A percentile compares a stretch with the other conserved stretches of the same genome.
Evolutionary conservation across 1,284 basidiomycete genomes (phyloP).

Genomic region (Apiotrichum mycotoxinovorans): DNA sequence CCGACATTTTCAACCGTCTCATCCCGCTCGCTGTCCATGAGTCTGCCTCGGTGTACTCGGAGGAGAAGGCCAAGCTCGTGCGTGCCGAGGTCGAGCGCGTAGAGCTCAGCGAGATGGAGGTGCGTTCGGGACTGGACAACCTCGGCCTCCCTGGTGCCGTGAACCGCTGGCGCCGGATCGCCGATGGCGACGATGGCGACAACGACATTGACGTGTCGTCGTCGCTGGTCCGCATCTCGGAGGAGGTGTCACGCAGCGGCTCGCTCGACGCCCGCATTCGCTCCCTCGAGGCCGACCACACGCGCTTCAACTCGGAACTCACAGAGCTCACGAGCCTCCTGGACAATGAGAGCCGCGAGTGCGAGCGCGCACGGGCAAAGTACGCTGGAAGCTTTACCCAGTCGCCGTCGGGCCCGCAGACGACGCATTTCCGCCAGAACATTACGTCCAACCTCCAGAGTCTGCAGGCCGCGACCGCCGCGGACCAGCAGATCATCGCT

Average conservation of each 20-base stretch:
- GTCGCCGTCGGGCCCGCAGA: constrained; percentile 71
- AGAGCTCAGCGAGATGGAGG: constrained; percentile 77
- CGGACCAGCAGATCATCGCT: constrained; percentile 69
- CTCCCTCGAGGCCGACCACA: constrained; percentile 64
- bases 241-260: constrained; percentile 67
- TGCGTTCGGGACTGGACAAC: constrained; percentile 73
- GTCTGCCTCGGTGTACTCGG: constrained; percentile 91
- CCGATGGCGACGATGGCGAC: constrained; percentile 58
- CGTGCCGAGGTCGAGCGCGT: constrained; percentile 82
- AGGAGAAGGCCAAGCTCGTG: constrained; percentile 97
- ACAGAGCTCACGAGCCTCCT: constrained; percentile 62
- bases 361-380: constrained; percentile 75
- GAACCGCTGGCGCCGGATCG: constrained; percentile 70
- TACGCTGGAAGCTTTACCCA: constrained; percentile 88
- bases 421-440: constrained; percentile 70
- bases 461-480: constrained; percentile 70
- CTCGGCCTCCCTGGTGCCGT: constrained; percentile 76
- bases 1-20: constrained; percentile 82
- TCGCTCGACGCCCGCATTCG: constrained; percentile 54
- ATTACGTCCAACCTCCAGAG: constrained; percentile 73
- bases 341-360: constrained; percentile 74
- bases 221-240: constrained; percentile 71
- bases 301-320: constrained; percentile 60
- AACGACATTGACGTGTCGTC: constrained; percentile 59
- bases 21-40: constrained; percentile 94